Evolutionary conservation across 169 alveolate species (phyloP).

Genomic region (Eimeria zaria): DNA sequence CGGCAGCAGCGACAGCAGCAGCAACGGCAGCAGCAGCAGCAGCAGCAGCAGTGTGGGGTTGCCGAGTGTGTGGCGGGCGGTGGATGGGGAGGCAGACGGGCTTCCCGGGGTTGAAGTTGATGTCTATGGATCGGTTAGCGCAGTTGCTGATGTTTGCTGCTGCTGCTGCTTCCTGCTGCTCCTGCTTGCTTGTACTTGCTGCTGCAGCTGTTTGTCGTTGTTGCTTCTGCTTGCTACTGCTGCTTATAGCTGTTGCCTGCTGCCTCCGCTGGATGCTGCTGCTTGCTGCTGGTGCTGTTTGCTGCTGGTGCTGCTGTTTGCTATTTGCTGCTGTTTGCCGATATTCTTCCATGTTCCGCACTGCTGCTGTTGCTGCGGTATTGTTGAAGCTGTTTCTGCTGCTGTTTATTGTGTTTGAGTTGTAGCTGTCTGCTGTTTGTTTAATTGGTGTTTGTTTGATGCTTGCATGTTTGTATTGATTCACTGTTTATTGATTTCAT

Average conservation of each 20-base stretch:
- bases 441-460: not conserved
- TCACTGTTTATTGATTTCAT: not conserved
- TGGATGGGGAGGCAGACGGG: constrained; percentile 82
- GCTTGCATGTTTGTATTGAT: not conserved
- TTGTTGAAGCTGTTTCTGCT: not conserved
- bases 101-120: constrained; percentile 81
- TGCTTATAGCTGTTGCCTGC: not conserved
- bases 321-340: not conserved
- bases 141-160: not conserved
- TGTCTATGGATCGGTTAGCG: constrained; percentile 57
- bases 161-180: not conserved
- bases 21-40: not conserved
- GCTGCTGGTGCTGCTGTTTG: not conserved
- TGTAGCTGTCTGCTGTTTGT: not conserved
- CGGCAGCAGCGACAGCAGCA: not conserved
- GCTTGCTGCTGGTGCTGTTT: not conserved
- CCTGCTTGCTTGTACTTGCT: not conserved
- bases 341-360: not conserved
- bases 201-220: not conserved
- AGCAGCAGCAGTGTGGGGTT: not conserved
- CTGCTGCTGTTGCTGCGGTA: not conserved
- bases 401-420: not conserved
- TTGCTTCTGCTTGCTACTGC: not conserved
- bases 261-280: not conserved
- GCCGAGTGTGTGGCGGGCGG: constrained; percentile 49